These are phyloP conservation scores for Podospora comata DNA, from an alignment of 495 filamentous ascomycete genomes.

Conservation along the genomic window DNA sequence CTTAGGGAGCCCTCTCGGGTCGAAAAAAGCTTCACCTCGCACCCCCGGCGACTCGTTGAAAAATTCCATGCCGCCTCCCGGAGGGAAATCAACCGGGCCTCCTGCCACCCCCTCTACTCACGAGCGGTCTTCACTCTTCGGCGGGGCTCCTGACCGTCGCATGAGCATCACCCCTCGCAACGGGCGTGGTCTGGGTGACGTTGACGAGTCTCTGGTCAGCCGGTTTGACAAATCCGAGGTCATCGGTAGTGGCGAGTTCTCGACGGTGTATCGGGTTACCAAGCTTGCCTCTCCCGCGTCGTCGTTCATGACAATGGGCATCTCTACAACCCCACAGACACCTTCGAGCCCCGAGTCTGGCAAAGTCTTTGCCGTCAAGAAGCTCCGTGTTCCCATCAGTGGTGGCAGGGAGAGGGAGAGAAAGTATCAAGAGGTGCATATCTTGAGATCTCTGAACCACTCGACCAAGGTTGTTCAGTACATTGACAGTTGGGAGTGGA, in stretches of 20 bases:
- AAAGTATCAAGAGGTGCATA: conserved; percentile 75
- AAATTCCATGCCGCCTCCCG: conserved; percentile 62
- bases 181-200: conserved; percentile 56
- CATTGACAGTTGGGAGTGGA: conserved; percentile 79
- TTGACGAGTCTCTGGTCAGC: conserved; percentile 64
- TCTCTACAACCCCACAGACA: conserved; percentile 33
- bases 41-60: conserved; percentile 79
- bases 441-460: conserved; percentile 66
- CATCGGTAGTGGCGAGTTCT: conserved; percentile 87
- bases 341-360: conserved; percentile 44
- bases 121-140: conserved; percentile 41
- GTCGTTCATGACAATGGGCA: conserved; percentile 20
- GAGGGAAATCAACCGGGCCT: conserved; percentile 39
- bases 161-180: conserved; percentile 52
- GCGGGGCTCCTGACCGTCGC: conserved; percentile 46
- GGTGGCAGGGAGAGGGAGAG: conserved; percentile 70
- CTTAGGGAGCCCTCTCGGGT: conserved; percentile 51
- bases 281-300: conserved; percentile 29
- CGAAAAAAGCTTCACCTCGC: conserved; percentile 61
- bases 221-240: conserved; percentile 74
- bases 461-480: conserved; percentile 81
- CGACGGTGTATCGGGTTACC: conserved; percentile 79
- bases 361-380: conserved; percentile 87
- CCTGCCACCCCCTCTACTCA: conserved; percentile 78
- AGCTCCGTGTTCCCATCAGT: conserved; percentile 71